Percentiles rank a stretch among this genome's conserved stretches.
These are phyloP conservation scores for Fraxinus quadrangulata DNA, from an alignment of 257 asterid genomes.

Conservation along the genomic window DNA sequence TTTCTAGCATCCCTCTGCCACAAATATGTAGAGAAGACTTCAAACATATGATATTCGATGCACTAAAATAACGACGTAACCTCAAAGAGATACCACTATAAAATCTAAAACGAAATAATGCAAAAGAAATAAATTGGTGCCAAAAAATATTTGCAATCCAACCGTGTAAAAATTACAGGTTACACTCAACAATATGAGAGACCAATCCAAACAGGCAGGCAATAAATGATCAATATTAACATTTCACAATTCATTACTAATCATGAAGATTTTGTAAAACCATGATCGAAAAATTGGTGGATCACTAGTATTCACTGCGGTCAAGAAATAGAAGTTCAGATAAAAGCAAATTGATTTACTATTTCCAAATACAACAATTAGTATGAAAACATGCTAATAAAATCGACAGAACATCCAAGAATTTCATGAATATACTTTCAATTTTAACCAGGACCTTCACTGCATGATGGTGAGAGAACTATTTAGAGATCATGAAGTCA, in stretches of 20 bases:
- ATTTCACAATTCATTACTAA: neutral
- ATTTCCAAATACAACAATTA: conserved; percentile 3
- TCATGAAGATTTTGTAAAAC: neutral
- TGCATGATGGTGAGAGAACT: neutral
- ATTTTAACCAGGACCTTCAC: neutral
- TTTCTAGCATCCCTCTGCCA: conserved; percentile 82
- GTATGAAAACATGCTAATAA: neutral
- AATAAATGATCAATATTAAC: neutral
- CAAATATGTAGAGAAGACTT: conserved; percentile 22
- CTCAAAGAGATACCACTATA: conserved; percentile 1
- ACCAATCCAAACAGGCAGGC: neutral
- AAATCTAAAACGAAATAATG: neutral
- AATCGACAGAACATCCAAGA: neutral
- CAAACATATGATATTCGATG: conserved; percentile 9
- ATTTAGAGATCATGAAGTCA: neutral
- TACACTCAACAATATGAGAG: neutral
- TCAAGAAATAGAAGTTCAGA: neutral
- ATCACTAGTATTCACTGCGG: neutral
- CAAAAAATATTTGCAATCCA: conserved; percentile 3
- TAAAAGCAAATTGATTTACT: neutral
- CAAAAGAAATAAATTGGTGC: conserved; percentile 8
- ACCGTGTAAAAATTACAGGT: neutral
- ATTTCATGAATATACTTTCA: conserved; percentile 5
- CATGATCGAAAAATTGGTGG: neutral
- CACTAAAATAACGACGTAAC: neutral